Evolutionary conservation across 129 eudicot species (phyloP).

Genomic region (Arctium lappa): DNA sequence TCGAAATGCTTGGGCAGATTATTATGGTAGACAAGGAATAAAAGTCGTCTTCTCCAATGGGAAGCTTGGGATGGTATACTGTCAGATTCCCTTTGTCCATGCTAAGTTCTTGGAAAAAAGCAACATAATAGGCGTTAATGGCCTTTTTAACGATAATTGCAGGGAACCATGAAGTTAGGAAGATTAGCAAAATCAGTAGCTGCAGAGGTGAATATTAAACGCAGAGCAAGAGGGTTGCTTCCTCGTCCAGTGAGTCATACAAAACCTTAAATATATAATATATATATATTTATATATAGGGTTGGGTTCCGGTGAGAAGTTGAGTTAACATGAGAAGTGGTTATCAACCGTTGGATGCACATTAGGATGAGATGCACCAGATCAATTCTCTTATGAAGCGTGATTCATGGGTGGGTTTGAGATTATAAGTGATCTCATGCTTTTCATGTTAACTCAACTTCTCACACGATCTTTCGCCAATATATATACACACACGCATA

Average conservation of each 20-base stretch:
- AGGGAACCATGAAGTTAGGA: slow-evolving; percentile 86
- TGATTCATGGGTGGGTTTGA: too few species aligned
- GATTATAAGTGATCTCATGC: too few species aligned
- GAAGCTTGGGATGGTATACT: slow-evolving; percentile 82
- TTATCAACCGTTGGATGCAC: too few species aligned
- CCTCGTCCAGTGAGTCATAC: slow-evolving; percentile 82
- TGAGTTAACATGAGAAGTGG: too few species aligned
- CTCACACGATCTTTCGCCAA: too few species aligned
- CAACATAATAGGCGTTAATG: neutral
- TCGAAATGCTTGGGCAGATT: slow-evolving; percentile 91
- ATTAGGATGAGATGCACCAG: too few species aligned
- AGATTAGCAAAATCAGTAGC: slow-evolving; percentile 88
- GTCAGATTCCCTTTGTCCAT: neutral
- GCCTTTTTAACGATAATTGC: slow-evolving; percentile 26
- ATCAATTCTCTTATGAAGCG: too few species aligned
- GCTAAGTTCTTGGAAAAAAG: neutral
- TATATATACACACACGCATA: too few species aligned
- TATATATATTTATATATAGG: too few species aligned
- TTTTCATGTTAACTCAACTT: too few species aligned
- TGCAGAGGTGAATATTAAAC: slow-evolving; percentile 75
- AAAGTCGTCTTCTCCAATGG: slow-evolving; percentile 90
- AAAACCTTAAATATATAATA: neutral
- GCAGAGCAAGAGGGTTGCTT: slow-evolving; percentile 82
- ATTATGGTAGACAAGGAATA: slow-evolving; percentile 76
- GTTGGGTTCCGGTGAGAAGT: too few species aligned